Percentiles rank a stretch among this genome's conserved stretches.
phyloP scores from a whole-genome alignment of 257 asterid genomes.

The Solanum pimpinellifolium region DNA sequence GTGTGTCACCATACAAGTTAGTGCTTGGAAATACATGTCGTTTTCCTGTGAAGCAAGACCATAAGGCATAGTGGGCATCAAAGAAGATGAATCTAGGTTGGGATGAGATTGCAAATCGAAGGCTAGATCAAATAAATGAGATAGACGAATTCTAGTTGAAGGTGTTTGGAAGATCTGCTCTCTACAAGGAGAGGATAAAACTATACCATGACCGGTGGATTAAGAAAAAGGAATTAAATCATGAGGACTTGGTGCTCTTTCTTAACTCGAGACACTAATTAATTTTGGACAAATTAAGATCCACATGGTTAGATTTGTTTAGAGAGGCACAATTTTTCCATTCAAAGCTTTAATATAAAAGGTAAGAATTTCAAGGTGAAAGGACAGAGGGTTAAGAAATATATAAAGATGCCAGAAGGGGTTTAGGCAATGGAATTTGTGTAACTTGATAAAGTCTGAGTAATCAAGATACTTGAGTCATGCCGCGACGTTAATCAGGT shows the following conservation, averaged over 20 bases:
- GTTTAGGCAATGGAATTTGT: neutral
- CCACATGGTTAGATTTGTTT: neutral
- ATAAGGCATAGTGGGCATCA: neutral
- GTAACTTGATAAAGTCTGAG: neutral
- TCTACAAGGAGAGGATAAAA: neutral
- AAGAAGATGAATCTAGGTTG: neutral
- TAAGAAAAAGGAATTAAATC: neutral
- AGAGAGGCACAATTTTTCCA: neutral
- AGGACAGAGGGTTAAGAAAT: neutral
- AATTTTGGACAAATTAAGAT: neutral
- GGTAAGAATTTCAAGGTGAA: neutral
- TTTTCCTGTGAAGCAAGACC: neutral
- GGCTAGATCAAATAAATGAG: neutral
- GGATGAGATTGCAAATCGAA: neutral
- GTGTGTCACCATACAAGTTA: neutral
- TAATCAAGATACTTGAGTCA: neutral
- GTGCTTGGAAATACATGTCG: neutral
- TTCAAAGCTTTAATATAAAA: too few species aligned
- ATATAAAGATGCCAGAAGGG: neutral
- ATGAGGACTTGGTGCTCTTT: neutral
- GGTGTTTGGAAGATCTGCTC: neutral
- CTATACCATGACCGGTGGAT: neutral
- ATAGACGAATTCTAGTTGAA: too few species aligned
- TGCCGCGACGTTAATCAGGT: neutral
- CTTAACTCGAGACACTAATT: neutral